phyloP scores from a whole-genome alignment of 1,284 basidiomycete species.

The Prillingera fragicola region DNA sequence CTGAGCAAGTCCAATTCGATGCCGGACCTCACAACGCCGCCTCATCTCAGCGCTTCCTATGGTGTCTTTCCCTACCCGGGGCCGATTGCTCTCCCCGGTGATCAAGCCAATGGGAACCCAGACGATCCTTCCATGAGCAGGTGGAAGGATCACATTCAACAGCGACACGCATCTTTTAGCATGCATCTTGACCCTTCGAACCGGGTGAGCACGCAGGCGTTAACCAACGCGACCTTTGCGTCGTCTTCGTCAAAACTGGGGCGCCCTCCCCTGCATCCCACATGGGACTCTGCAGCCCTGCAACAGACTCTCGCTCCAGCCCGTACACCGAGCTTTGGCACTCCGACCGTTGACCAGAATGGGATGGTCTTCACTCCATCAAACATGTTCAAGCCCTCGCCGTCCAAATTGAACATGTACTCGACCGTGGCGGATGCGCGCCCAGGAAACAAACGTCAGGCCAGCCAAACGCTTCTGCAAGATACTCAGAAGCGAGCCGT shows the following conservation, averaged over 20 bases:
- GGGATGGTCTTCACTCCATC: conserved; percentile 5
- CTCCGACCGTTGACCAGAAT: conserved; percentile 4
- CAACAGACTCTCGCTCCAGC: conserved; percentile 46
- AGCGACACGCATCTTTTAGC: conserved; percentile 31
- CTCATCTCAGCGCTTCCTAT: background rate
- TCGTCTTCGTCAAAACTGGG: conserved; percentile 1
- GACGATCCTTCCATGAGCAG: conserved; percentile 18
- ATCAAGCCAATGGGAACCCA: background rate
- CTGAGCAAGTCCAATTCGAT: conserved; percentile 40
- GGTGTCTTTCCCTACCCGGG: conserved; percentile 1
- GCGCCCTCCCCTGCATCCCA: conserved; percentile 10
- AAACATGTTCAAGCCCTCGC: conserved; percentile 1
- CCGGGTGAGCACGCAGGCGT: conserved; percentile 3
- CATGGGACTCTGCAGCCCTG: conserved; percentile 30
- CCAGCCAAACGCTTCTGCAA: conserved; percentile 41
- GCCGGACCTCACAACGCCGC: conserved; percentile 36
- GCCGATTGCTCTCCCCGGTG: background rate
- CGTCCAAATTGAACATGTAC: conserved; percentile 8
- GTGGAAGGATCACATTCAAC: conserved; percentile 39
- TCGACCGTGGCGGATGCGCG: conserved; percentile 20
- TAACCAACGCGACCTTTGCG: conserved; percentile 7
- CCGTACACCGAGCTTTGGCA: conserved; percentile 39
- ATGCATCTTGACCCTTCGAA: conserved; percentile 14
- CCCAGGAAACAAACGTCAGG: conserved; percentile 44
- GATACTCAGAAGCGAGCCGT: conserved; percentile 24